phyloP scores from a whole-genome alignment of 805 yeast genomes.

The Candida dajiaensis region DNA sequence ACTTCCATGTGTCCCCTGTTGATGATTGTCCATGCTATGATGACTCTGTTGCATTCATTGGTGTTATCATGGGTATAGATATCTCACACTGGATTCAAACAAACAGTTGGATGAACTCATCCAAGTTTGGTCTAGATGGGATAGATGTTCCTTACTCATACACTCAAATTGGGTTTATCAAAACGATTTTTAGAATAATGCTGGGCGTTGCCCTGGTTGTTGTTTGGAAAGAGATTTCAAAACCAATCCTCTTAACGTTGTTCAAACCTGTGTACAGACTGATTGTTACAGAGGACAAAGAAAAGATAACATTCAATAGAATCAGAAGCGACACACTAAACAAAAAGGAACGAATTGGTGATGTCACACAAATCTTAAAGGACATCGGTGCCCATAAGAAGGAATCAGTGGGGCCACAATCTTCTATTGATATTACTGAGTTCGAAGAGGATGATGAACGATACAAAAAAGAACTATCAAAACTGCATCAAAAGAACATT shows the following conservation, averaged over 20 bases:
- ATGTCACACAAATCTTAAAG: constrained; percentile 13
- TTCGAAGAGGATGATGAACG: constrained; percentile 16
- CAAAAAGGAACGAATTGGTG: constrained; percentile 21
- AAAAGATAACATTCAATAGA: constrained; percentile 15
- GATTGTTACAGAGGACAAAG: constrained; percentile 6
- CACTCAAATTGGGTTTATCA: constrained; percentile 36
- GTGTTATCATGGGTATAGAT: constrained; percentile 78
- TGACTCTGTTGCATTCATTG: constrained; percentile 89
- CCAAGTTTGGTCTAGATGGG: constrained; percentile 13
- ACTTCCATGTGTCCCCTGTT: constrained; percentile 74
- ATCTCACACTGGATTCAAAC: constrained; percentile 28
- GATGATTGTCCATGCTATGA: constrained; percentile 97
- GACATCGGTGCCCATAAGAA: constrained; percentile 11
- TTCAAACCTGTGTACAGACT: constrained; percentile 53
- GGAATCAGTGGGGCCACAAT: constrained; percentile 21
- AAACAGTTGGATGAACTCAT: constrained; percentile 10
- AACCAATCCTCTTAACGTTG: constrained; percentile 52
- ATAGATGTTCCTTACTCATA: constrained; percentile 38
- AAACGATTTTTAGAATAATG: constrained; percentile 40
- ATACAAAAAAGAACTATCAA: constrained; percentile 18
- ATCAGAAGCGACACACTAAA: constrained; percentile 19
- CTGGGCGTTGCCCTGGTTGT: constrained; percentile 61
- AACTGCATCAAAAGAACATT: constrained; percentile 17
- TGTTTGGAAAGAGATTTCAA: constrained; percentile 69
- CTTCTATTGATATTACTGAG: constrained; percentile 20